These are phyloP conservation scores for Caryopteris hybrid DNA, from an alignment of 305 asterid species.

Conservation along the genomic window DNA sequence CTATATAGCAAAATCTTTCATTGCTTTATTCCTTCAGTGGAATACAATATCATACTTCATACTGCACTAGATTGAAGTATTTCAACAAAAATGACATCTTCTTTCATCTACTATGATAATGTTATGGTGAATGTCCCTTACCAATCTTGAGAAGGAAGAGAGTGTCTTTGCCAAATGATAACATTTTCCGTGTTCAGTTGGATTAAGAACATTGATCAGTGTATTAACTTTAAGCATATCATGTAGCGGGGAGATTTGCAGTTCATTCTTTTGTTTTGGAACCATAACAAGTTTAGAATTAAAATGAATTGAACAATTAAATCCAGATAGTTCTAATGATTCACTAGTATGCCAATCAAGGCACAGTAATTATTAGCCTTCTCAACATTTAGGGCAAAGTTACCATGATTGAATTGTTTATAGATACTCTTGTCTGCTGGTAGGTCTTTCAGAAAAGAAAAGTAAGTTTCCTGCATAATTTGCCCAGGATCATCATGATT, in stretches of 20 bases:
- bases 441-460: slow-evolving; percentile 1
- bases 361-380: not conserved
- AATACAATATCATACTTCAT: not conserved
- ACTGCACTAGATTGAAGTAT: not conserved
- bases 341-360: not conserved
- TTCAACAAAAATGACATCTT: not conserved
- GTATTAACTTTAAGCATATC: not conserved
- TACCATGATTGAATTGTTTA: not conserved
- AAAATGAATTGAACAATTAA: not conserved
- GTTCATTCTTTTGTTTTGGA: not conserved
- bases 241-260: not conserved
- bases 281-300: not conserved
- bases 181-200: no score
- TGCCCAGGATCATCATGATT: not conserved
- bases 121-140: not conserved
- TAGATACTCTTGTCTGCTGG: not conserved
- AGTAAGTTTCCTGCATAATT: not conserved
- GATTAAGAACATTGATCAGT: not conserved
- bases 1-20: not conserved
- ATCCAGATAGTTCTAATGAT: not conserved
- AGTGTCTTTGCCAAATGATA: not conserved
- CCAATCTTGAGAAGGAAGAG: not conserved
- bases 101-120: slow-evolving; percentile 1
- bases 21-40: slow-evolving; percentile 4
- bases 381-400: not conserved